Conservation (phyloP, 257 asterid genomes). For the Voacanga thouarsii region DNA sequence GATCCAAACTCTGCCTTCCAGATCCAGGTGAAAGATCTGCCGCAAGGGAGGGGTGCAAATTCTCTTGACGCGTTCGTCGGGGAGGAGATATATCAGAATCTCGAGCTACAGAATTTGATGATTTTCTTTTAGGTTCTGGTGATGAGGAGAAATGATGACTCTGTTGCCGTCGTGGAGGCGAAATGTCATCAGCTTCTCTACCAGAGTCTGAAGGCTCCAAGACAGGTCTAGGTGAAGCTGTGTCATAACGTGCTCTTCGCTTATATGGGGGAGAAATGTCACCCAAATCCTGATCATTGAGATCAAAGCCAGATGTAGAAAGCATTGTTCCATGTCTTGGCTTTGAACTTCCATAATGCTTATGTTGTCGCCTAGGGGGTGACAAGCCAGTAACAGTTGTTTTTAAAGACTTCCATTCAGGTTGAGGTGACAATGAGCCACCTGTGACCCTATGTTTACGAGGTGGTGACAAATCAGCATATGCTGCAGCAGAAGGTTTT, state of each 20-base stretch:
- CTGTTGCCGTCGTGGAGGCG: constrained; percentile 42
- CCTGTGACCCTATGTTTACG: constrained; percentile 15
- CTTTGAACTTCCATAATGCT: background rate
- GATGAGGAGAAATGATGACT: constrained; percentile 7
- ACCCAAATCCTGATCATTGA: background rate
- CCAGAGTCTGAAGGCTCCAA: constrained; percentile 16
- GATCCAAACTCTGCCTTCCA: no score
- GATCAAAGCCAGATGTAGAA: background rate
- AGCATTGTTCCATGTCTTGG: background rate
- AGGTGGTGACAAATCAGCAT: constrained; percentile 43
- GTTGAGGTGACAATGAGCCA: constrained; percentile 34
- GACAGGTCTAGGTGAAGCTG: constrained; percentile 47
- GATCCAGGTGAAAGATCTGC: constrained; percentile 15
- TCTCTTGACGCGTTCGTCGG: constrained; percentile 38
- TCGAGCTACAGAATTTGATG: constrained; percentile 12
- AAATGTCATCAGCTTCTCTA: constrained; percentile 25
- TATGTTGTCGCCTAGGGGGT: constrained; percentile 24
- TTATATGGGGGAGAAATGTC: constrained; percentile 27
- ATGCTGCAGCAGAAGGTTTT: constrained; percentile 20
- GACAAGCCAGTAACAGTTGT: constrained; percentile 22
- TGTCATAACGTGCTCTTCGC: constrained; percentile 41
- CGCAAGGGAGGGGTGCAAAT: constrained; percentile 19
- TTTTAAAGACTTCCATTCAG: constrained; percentile 13
- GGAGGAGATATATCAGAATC: constrained; percentile 65
- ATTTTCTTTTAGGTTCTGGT: background rate